These are phyloP conservation scores for Cordyceps pruinosa DNA, from an alignment of 2,329 filamentous ascomycete species.

Conservation along the genomic window DNA sequence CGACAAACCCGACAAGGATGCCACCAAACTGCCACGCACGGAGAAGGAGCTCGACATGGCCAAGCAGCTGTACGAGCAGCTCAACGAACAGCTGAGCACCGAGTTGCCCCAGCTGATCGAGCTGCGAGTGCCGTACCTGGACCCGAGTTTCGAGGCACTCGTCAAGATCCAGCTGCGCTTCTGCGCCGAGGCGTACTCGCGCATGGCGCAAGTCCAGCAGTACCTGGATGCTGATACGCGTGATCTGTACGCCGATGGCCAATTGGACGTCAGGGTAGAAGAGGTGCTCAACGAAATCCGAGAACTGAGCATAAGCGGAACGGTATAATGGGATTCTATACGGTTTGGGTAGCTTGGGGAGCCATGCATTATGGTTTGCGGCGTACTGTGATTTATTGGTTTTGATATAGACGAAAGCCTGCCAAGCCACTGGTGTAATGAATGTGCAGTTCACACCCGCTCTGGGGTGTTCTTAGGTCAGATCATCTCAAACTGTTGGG, in stretches of 20 bases:
- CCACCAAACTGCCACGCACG: slow-evolving; percentile 87
- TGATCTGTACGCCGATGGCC: slow-evolving; percentile 91
- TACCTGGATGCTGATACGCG: slow-evolving; percentile 92
- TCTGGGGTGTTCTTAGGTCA: neutral
- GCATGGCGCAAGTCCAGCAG: slow-evolving; percentile 99
- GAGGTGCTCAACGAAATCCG: slow-evolving; percentile 95
- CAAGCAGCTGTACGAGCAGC: slow-evolving; percentile 85
- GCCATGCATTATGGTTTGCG: slow-evolving; percentile 4
- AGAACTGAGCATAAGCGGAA: slow-evolving; percentile 84
- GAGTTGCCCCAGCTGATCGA: slow-evolving; percentile 96
- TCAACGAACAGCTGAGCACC: slow-evolving; percentile 91
- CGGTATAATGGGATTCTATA: slow-evolving; percentile 38
- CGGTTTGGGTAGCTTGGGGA: neutral
- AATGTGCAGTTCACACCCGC: neutral
- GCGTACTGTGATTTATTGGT: slow-evolving; percentile 6
- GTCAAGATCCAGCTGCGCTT: slow-evolving; percentile 98
- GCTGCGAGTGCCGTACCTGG: slow-evolving; percentile 90
- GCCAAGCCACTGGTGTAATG: neutral
- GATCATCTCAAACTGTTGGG: neutral
- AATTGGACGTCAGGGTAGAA: slow-evolving; percentile 86
- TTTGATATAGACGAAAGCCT: slow-evolving; percentile 5
- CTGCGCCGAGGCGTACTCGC: slow-evolving; percentile 92
- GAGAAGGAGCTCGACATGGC: slow-evolving; percentile 97
- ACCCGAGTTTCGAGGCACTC: slow-evolving; percentile 93
- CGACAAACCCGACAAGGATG: slow-evolving; percentile 98